Percentiles rank a stretch among this genome's conserved stretches.
Evolutionary conservation across 352 stramenopile species (phyloP).

Genomic region (Globisporangium emineosum): DNA sequence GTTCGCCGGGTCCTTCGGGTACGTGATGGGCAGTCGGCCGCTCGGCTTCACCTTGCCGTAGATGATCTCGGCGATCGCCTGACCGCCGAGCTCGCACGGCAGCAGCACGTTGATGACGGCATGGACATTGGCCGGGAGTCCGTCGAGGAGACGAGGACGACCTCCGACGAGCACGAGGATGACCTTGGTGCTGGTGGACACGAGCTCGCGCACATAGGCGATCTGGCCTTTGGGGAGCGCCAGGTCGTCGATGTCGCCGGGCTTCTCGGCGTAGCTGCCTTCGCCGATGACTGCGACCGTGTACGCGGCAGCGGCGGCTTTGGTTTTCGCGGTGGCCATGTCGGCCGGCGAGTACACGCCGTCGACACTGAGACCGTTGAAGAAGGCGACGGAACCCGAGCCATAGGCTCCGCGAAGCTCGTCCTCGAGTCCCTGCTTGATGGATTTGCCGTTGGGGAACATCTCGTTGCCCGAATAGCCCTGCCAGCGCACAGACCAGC

Average conservation of each 20-base stretch:
- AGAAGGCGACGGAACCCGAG: too few species aligned
- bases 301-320: too few species aligned
- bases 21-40: constrained; percentile 86
- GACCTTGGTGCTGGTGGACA: constrained; percentile 57
- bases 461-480: constrained; percentile 64
- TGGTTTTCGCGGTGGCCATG: too few species aligned
- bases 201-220: too few species aligned
- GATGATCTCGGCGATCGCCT: constrained; percentile 66
- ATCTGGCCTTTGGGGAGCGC: constrained; percentile 71
- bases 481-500: constrained; percentile 73
- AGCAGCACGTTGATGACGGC: constrained; percentile 49
- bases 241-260: constrained; percentile 62
- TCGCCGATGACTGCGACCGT: constrained; percentile 78
- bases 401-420: constrained; percentile 16
- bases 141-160: constrained; percentile 53
- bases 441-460: constrained; percentile 62
- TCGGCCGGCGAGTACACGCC: too few species aligned
- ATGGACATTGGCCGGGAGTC: too few species aligned
- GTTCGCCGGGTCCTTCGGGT: too few species aligned
- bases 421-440: constrained; percentile 51
- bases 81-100: constrained; percentile 74
- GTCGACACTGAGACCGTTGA: constrained; percentile 48
- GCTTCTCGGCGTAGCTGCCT: constrained; percentile 79
- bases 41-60: constrained; percentile 64
- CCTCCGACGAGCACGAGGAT: constrained; percentile 70